Evolutionary conservation across 345 rosid genomes (phyloP).

Genomic region (Reutealis trisperma): DNA sequence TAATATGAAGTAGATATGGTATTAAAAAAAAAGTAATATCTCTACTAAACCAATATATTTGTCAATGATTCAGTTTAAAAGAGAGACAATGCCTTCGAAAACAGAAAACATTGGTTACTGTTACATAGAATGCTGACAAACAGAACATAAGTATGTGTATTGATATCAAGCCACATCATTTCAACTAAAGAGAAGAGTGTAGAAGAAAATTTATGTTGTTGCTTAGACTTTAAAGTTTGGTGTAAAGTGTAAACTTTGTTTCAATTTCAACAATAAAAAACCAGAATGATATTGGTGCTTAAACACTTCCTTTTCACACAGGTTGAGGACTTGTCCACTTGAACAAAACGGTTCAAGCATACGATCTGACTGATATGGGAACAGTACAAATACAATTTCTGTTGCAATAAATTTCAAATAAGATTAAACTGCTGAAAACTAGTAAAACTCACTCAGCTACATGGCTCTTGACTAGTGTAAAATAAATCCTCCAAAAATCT

Average conservation of each 20-base stretch:
- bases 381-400: not conserved
- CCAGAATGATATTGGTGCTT: not conserved
- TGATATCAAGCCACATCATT: not conserved
- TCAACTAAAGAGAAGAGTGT: no score
- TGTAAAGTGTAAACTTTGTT: not conserved
- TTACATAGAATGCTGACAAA: not conserved
- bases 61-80: not conserved
- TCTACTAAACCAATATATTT: not conserved
- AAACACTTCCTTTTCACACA: not conserved
- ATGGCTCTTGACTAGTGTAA: constrained; percentile 62
- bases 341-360: not conserved
- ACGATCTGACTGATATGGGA: not conserved
- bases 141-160: not conserved
- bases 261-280: not conserved
- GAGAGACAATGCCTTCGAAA: not conserved
- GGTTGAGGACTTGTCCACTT: not conserved
- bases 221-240: not conserved
- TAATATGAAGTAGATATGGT: not conserved
- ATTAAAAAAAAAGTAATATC: constrained; percentile 1
- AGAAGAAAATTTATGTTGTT: not conserved
- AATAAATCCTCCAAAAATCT: constrained; percentile 85
- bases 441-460: constrained; percentile 56
- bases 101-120: not conserved
- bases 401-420: not conserved
- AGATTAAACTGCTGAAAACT: not conserved